Evolutionary conservation across 345 rosid genomes (phyloP), one percentile per base, ranked within the genome.

Genomic region (Microcos paniculata): DNA sequence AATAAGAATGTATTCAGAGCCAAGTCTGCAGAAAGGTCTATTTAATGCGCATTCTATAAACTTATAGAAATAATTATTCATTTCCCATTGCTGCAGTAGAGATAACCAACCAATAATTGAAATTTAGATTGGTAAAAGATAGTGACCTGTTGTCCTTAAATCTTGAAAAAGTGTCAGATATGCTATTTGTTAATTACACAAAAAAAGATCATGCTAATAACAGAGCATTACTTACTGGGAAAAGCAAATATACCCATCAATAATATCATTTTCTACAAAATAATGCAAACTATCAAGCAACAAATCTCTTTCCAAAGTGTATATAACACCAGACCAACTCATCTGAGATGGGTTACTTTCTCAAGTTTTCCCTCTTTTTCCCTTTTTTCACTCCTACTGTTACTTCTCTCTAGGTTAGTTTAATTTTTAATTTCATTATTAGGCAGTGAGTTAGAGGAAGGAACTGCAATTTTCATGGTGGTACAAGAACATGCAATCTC

Each of bases 31-130:
- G 75, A 75, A 48, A 51, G 45, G 67, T 63, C 35, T 48, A 67
- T 63, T 63, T 65, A 40, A 30, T 72, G 11, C 33, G 24, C 11
- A 42, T 56, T 26, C 24, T 21, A 52, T 72, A 28, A 78, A 40
- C 24, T 64, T 8, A 31, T 67, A 24, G 1, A 55, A 73, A 56
- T 52, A 77, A 70, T 78, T 61, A 70, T 72, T 74, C 52, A 24
- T 80, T 80, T 80, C 76, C 28, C 67, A 49, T 19, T 58, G 53
- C 62, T 45, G 69, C 15, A 65, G 75, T 75, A 80, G 78, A 72
- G 71, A 68, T 75, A 75, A 79, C 78, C 67, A 35, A 78, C 49
- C 84, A 81, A 80, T 83, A 81, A 83, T 81, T 87, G 84, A 80
- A 68, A 69, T 70, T 19, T 19, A 70, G 61, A 56, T 58, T 40